Conservation (phyloP, 306 rosid genomes). For the Dicorynia guianensis region DNA sequence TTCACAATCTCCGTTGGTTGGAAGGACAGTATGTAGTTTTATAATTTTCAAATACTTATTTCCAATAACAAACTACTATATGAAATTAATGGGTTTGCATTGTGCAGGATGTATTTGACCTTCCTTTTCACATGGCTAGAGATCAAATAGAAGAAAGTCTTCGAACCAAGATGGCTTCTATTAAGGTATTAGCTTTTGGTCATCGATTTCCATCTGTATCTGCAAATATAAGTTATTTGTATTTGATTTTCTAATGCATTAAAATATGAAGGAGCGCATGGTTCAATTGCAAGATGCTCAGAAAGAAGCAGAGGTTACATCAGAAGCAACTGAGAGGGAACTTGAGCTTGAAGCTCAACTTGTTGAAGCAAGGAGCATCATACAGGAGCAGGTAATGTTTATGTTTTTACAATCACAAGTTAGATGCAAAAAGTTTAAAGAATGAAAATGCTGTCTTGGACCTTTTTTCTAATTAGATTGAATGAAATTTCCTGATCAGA, state of each 20-base stretch:
- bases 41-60: slow-evolving; percentile 5
- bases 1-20: slow-evolving; percentile 86
- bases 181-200: slow-evolving; percentile 65
- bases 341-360: slow-evolving; percentile 99
- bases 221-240: slow-evolving; percentile 6
- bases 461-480: not conserved
- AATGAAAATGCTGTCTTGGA: not conserved
- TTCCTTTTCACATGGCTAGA: slow-evolving; percentile 99
- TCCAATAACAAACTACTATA: slow-evolving; percentile 18
- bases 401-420: slow-evolving; percentile 37
- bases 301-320: slow-evolving; percentile 92
- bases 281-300: slow-evolving; percentile 97
- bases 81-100: slow-evolving; percentile 27
- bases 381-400: slow-evolving; percentile 93
- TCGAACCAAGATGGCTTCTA: slow-evolving; percentile 93
- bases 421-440: not conserved
- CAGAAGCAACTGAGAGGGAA: slow-evolving; percentile 98
- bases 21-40: slow-evolving; percentile 75
- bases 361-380: slow-evolving; percentile 98
- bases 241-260: slow-evolving; percentile 36
- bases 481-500: not conserved
- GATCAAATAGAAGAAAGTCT: slow-evolving; percentile 98
- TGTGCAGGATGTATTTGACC: slow-evolving; percentile 92
- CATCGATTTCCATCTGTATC: slow-evolving; percentile 27
- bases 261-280: slow-evolving; percentile 88